Base-by-base conservation (phyloP, 192 early-diverging fungal species). In the Mortierella hygrophila region DNA sequence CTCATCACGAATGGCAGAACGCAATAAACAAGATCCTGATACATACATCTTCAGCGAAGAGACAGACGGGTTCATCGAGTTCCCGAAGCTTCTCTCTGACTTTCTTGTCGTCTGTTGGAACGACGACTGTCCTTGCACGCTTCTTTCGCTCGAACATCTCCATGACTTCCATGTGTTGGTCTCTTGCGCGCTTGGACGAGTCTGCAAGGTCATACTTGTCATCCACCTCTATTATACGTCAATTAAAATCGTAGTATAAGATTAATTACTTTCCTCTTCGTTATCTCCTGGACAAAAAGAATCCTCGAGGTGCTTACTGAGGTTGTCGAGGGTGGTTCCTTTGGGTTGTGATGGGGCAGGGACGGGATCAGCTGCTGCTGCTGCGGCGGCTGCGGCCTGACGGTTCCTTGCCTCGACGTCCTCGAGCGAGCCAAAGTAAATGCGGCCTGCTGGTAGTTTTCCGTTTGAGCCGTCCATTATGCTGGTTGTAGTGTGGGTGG, bases 11-110 rank as follows among this genome's bases (percentile, higher is more conserved):
- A 21, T 21, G 4, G 18, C 6, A 4, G 4, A 52, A 52, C 72
- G 80, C 35, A 10, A 0, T 2, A 3, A 18, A 47, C 68, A 29
- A 32, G 18, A 41, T n/a, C 13, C 37, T 26, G 42, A 40, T 3
- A 74, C 91, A 82, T 93, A 96, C 96, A 65, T 96, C 98, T 93
- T 99, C 98, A 47, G 94, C 98, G 88, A 99, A 99, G 0, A 98
- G 87, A 70, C 97, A 98, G 80, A 97, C 94, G 2, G 98, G 98
- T 70, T 98, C 95, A 2, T 92, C 93, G 46, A 94, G 85, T 63
- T 97, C 94, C 63, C 97, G 89, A 52, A 99, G 90, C 68, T 91
- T 88, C 57, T 89, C 89, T 23, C 95, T 87, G 23, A 99, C 97
- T 55, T 92, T 89, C 20, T 83, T 81, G 88, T 99, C 98, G 54